Conservation (phyloP, 1,284 basidiomycete genomes). For the Tranzscheliella williamsii region DNA sequence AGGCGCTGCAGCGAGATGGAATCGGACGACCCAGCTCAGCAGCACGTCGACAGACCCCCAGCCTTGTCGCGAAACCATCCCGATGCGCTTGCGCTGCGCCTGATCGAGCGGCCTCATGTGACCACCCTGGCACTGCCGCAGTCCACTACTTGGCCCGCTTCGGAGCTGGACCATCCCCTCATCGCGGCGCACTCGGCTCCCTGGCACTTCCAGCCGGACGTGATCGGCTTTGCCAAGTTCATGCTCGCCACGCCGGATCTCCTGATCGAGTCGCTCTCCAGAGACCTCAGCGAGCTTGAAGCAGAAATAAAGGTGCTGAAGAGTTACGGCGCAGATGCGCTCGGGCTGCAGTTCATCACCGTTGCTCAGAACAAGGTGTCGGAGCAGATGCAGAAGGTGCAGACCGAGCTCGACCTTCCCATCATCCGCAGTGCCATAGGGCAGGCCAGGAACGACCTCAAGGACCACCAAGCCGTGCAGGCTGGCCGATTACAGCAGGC, state of each 20-base stretch:
- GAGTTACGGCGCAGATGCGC: constrained; percentile 69
- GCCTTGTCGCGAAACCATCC: constrained; percentile 26
- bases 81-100: constrained; percentile 74
- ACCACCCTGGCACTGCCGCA: constrained; percentile 93
- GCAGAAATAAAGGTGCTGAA: constrained; percentile 66
- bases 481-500: constrained; percentile 14
- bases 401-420: constrained; percentile 44
- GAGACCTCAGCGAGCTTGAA: constrained; percentile 75
- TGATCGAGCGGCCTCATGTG: constrained; percentile 89
- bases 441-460: constrained; percentile 66
- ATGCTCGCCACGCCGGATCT: constrained; percentile 86
- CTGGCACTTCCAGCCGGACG: constrained; percentile 93
- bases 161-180: constrained; percentile 63
- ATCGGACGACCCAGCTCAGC: constrained; percentile 6
- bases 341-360: constrained; percentile 79
- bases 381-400: constrained; percentile 52
- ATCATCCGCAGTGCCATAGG: constrained; percentile 43
- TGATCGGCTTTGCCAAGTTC: constrained; percentile 85
- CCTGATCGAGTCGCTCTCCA: constrained; percentile 73
- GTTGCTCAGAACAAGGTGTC: constrained; percentile 65
- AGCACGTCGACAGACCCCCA: neutral
- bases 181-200: constrained; percentile 87
- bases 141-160: constrained; percentile 80
- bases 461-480: constrained; percentile 62
- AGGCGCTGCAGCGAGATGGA: constrained; percentile 8